These are phyloP conservation scores for Aspergillus bombycis DNA, from an alignment of 2,329 filamentous ascomycete species.

Conservation along the genomic window DNA sequence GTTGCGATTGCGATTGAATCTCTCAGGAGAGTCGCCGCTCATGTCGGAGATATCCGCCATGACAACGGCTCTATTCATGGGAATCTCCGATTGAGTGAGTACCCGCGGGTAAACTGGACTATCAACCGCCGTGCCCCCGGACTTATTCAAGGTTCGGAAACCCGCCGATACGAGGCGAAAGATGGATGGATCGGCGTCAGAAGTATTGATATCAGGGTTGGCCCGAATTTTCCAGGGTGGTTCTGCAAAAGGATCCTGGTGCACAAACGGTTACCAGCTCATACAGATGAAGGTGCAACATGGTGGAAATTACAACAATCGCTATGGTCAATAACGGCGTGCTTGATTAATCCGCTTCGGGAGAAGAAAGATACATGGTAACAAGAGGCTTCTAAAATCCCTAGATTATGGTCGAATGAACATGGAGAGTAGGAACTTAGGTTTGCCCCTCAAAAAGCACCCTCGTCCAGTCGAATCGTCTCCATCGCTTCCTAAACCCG, in stretches of 20 bases:
- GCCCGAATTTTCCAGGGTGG: not conserved
- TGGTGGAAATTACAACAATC: not conserved
- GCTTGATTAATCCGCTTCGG: not conserved
- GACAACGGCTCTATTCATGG: not conserved
- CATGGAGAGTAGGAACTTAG: not conserved
- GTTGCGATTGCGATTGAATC: not conserved
- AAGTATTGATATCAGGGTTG: not conserved
- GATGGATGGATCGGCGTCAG: not conserved
- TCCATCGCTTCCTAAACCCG: slow-evolving; percentile 81
- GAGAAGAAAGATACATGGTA: not conserved
- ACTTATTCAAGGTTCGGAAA: not conserved
- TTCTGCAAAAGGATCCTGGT: not conserved
- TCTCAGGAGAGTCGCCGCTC: not conserved
- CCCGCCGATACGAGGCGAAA: not conserved
- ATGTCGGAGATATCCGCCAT: not conserved
- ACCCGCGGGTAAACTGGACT: not conserved
- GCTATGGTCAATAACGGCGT: not conserved
- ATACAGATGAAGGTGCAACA: not conserved
- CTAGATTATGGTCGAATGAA: not conserved
- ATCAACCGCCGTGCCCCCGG: not conserved
- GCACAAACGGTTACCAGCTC: not conserved
- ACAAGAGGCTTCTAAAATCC: not conserved
- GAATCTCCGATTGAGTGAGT: not conserved
- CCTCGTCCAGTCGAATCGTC: slow-evolving; percentile 87
- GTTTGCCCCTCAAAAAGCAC: slow-evolving; percentile 56